Conservation (phyloP, 2,329 filamentous ascomycete species). For the Aureobasidium subglaciale region DNA sequence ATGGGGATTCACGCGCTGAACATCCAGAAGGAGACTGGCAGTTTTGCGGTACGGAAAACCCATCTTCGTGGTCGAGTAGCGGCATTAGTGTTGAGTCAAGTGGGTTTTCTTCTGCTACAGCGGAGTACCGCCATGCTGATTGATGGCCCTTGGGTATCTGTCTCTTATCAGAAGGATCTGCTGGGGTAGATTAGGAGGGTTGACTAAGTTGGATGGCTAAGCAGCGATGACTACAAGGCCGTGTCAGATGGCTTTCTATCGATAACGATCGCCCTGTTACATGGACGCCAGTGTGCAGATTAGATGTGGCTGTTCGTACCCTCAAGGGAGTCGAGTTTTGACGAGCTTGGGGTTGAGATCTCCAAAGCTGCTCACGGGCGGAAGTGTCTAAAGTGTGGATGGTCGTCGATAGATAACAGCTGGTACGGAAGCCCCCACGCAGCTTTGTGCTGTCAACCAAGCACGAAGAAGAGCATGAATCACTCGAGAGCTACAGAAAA, state of each 20-base stretch:
- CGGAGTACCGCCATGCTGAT: background rate
- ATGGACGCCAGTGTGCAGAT: background rate
- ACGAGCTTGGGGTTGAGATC: background rate
- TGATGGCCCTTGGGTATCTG: background rate
- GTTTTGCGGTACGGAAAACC: background rate
- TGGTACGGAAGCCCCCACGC: background rate
- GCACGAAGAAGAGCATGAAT: too few species aligned
- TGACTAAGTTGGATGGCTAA: constrained; percentile 10
- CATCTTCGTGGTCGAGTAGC: background rate
- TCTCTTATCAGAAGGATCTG: constrained; percentile 3
- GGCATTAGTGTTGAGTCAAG: background rate
- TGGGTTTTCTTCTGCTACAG: background rate
- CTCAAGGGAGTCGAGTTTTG: background rate
- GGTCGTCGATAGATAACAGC: background rate
- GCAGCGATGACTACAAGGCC: constrained; percentile 1
- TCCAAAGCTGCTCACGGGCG: background rate
- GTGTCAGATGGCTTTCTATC: background rate
- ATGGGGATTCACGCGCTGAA: background rate
- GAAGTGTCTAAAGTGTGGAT: background rate
- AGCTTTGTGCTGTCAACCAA: too few species aligned
- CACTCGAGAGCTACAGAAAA: too few species aligned
- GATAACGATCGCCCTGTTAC: background rate
- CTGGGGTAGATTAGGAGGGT: constrained; percentile 6
- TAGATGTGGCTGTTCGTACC: background rate
- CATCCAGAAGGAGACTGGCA: background rate